Conservation (phyloP, 371 early-diverging fungal genomes). For the Actinomucor elegans region DNA sequence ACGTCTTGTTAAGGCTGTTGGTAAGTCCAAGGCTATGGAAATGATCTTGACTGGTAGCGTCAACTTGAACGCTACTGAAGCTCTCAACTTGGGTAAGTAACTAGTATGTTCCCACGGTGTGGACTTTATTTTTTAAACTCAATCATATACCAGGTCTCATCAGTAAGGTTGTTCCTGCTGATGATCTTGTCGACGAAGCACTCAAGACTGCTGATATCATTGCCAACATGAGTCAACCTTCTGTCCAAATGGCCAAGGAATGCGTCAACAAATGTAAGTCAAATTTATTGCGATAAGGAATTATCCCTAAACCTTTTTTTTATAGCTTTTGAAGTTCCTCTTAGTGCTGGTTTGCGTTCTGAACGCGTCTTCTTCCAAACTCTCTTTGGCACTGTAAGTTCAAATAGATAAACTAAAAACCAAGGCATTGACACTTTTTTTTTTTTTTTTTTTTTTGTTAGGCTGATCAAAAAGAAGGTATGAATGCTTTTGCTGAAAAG, state of each 20-base stretch:
- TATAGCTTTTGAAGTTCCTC: constrained; percentile 84
- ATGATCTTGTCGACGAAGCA: constrained; percentile 85
- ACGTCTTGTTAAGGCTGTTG: constrained; percentile 91
- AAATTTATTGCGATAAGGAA: no score
- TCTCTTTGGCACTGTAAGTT: constrained; percentile 85
- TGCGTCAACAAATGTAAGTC: constrained; percentile 84
- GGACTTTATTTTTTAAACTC: no score
- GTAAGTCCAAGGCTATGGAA: constrained; percentile 99
- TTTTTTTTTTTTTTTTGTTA: constrained; percentile 21
- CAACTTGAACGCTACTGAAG: constrained; percentile 88
- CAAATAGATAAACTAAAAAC: neutral
- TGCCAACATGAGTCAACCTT: constrained; percentile 82
- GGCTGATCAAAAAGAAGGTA: constrained; percentile 97
- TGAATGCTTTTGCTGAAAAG: constrained; percentile 96
- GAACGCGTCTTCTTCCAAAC: constrained; percentile 95
- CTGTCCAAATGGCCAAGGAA: constrained; percentile 96
- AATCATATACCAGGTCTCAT: constrained; percentile 87
- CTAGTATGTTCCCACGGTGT: no score
- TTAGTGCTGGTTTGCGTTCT: constrained; percentile 85
- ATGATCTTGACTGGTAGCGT: constrained; percentile 86
- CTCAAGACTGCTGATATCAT: constrained; percentile 88
- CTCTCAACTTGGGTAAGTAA: constrained; percentile 77
- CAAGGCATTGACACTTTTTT: neutral
- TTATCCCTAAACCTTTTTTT: neutral
- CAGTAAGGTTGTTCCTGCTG: constrained; percentile 88